Base-by-base conservation (phyloP, 768 basidiomycete genomes). In the Boletellus ananiceps region DNA sequence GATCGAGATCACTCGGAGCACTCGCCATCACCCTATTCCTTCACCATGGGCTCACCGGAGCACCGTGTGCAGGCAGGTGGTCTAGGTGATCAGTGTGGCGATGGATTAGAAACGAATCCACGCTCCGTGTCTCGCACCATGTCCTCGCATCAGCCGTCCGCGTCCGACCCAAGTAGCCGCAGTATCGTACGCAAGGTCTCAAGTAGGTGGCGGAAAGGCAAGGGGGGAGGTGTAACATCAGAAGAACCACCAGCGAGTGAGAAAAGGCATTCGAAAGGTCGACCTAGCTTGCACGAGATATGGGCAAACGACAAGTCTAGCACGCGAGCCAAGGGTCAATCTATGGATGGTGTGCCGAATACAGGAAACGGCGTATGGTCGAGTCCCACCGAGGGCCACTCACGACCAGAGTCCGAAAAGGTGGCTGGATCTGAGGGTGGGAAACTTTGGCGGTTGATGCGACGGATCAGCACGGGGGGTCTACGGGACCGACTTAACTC, bases 371-470 rank as follows among this genome's bases (percentile, higher is more conserved):
- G 41, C 15, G 36, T 42, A 19, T 49, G 44, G 56, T 35, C 57
- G 18, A 52, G 59, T 41, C 58, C 56, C 2, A 15, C 36, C n/a
- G 33, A 31, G 2, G 50, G 39, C 41, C 56, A 41, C 46, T 48
- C 35, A 47, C 54, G 23, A 2, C 56, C 59, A 16, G 47, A 34
- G n/a, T 46, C 57, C 38, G 61, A 57, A 8, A 55, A 53, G n/a
- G 46, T 15, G 18, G 3, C 29, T 11, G 54, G 32, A 13, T 40
- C 40, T 5, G 69, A 73, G 5, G 70, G 74, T 7, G 72, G 71
- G 42, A 80, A 73, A 57, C 63, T 86, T 2, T 86, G 83, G 83
- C 83, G 75, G 64, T 60, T 88, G 44, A 74, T 88, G 74, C 86
- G 84, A 63, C 74, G 82, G 35, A 79, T 88, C 51, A 86, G 83